These are phyloP conservation scores for Iberis pinnata DNA, from an alignment of 345 rosid species.

Conservation along the genomic window DNA sequence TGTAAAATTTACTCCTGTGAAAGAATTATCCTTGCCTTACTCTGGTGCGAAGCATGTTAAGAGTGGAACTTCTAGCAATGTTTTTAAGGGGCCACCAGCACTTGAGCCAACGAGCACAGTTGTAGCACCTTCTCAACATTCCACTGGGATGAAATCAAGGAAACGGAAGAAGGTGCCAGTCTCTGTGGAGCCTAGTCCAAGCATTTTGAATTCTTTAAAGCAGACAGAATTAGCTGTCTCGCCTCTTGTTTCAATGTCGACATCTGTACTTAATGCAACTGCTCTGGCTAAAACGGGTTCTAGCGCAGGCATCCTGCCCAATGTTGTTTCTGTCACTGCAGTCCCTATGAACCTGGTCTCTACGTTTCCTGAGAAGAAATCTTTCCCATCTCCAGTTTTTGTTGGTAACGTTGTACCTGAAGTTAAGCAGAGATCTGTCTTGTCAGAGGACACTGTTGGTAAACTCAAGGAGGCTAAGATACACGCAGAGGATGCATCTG, in stretches of 20 bases:
- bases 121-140: slow-evolving; percentile 41
- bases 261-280: slow-evolving; percentile 30
- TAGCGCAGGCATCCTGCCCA: slow-evolving; percentile 14
- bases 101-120: slow-evolving; percentile 40
- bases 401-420: slow-evolving; percentile 38
- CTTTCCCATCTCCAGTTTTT: slow-evolving; percentile 34
- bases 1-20: slow-evolving; percentile 49
- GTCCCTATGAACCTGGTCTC: slow-evolving; percentile 36
- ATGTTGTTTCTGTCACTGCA: slow-evolving; percentile 25
- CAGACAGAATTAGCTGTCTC: slow-evolving; percentile 34
- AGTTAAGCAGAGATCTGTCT: slow-evolving; percentile 34
- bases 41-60: slow-evolving; percentile 43
- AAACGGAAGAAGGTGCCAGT: slow-evolving; percentile 63
- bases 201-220: slow-evolving; percentile 38
- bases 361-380: slow-evolving; percentile 38
- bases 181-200: slow-evolving; percentile 43
- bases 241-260: slow-evolving; percentile 35
- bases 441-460: slow-evolving; percentile 55
- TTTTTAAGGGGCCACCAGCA: slow-evolving; percentile 37
- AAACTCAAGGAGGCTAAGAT: slow-evolving; percentile 61
- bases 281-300: slow-evolving; percentile 10
- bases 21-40: slow-evolving; percentile 46
- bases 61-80: slow-evolving; percentile 38
- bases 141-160: slow-evolving; percentile 57
- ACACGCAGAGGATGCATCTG: slow-evolving; percentile 83